Evolutionary conservation across 2,329 filamentous ascomycete genomes (phyloP).

Genomic region (Dactylonectria estremocensis): DNA sequence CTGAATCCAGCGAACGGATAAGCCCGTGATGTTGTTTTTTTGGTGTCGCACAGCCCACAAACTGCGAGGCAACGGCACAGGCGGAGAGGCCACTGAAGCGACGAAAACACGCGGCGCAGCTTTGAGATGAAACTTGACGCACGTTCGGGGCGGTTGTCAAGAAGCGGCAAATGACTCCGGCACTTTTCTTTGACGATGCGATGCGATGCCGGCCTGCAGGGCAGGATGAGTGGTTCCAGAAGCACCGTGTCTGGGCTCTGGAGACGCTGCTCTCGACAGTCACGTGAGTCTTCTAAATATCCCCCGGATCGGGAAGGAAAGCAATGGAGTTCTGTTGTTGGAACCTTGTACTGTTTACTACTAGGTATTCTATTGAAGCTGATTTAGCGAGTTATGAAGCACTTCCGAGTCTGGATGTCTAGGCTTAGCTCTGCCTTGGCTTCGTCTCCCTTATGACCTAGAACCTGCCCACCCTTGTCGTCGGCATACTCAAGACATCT

Average conservation of each 20-base stretch:
- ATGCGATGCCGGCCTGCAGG: background rate
- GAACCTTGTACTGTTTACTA: background rate
- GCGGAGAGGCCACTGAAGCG: background rate
- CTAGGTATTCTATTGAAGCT: background rate
- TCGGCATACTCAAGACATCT: background rate
- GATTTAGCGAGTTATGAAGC: background rate
- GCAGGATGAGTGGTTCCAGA: background rate
- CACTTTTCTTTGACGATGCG: background rate
- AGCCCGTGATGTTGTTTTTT: background rate
- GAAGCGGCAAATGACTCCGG: background rate
- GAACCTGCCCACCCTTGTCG: background rate
- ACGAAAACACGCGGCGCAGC: background rate
- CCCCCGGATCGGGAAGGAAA: background rate
- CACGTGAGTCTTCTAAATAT: conserved; percentile 4
- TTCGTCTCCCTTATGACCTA: background rate
- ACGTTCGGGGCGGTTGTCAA: background rate
- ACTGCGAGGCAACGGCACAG: background rate
- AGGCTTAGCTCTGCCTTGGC: no score
- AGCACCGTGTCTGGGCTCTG: background rate
- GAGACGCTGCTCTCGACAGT: background rate
- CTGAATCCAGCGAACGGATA: no score
- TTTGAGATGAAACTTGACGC: conserved; percentile 1
- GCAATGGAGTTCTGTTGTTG: no score
- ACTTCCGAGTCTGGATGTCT: background rate
- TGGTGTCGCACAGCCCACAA: background rate